These are phyloP conservation scores for Backusella australiensis DNA, from an alignment of 192 early-diverging fungal genomes.

Conservation along the genomic window DNA sequence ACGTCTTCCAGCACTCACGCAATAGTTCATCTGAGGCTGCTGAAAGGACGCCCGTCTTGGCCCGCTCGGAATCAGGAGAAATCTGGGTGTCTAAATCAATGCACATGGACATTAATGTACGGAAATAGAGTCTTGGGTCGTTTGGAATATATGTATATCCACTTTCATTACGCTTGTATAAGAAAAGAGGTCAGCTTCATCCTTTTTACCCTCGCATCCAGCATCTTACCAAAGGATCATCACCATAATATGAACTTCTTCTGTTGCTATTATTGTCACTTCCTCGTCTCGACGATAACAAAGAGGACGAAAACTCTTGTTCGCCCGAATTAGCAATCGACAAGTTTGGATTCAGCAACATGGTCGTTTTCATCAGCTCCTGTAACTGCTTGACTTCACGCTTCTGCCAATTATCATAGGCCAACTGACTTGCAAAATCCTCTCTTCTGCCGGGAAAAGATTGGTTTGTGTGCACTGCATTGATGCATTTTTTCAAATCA, in stretches of 20 bases:
- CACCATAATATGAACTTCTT: neutral
- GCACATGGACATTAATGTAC: conserved; percentile 56
- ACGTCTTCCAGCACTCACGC: conserved; percentile 65
- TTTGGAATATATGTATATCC: conserved; percentile 54
- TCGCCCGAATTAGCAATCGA: conserved; percentile 14
- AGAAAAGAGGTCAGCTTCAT: neutral
- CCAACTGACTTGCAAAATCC: conserved; percentile 48
- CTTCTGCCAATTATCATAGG: conserved; percentile 53
- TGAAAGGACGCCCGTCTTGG: conserved; percentile 44
- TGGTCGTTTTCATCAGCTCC: conserved; percentile 41
- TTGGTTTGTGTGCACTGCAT: conserved; percentile 41
- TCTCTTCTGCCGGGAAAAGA: conserved; percentile 35
- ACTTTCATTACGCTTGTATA: conserved; percentile 21
- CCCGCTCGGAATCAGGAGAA: conserved; percentile 37
- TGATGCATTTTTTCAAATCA: conserved; percentile 48
- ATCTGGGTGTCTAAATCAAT: conserved; percentile 54
- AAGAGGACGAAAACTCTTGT: conserved; percentile 18
- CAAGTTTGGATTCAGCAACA: conserved; percentile 36
- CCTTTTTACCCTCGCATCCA: neutral
- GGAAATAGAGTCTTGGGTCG: conserved; percentile 60
- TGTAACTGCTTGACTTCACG: conserved; percentile 52
- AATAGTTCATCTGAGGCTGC: conserved; percentile 55
- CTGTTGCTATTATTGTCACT: neutral
- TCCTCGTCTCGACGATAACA: conserved; percentile 14
- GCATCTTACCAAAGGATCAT: neutral